Evolutionary conservation across 768 basidiomycete genomes (phyloP).

Genomic region (Boletus tylopilopsis): DNA sequence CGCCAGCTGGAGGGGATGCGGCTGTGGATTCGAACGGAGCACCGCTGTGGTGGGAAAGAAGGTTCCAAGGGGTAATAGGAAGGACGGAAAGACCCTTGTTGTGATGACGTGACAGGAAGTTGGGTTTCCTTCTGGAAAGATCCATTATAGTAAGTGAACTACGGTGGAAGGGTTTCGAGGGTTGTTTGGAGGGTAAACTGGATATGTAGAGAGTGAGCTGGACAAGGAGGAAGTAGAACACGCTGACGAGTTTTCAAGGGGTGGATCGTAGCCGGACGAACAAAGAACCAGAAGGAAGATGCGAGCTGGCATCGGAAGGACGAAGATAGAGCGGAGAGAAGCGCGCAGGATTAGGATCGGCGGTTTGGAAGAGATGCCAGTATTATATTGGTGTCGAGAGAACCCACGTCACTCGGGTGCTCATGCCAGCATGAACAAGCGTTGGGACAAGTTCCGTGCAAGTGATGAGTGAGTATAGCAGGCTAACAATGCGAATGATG

Average conservation of each 20-base stretch:
- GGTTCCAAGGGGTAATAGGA: background rate
- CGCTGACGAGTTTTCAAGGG: background rate
- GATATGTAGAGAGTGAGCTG: background rate
- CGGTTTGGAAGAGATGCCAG: slow-evolving; percentile 3
- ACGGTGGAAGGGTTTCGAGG: slow-evolving; percentile 1
- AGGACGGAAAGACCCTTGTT: slow-evolving; percentile 6
- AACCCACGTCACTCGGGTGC: slow-evolving; percentile 5
- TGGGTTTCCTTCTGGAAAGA: background rate
- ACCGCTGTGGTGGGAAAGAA: slow-evolving; percentile 12
- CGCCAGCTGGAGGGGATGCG: too few relatives aligned
- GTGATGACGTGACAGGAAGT: slow-evolving; percentile 6
- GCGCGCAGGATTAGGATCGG: slow-evolving; percentile 6
- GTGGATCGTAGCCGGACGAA: background rate
- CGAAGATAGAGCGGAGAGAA: slow-evolving; percentile 7
- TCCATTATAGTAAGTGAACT: slow-evolving; percentile 2
- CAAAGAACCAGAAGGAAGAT: background rate
- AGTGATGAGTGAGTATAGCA: background rate
- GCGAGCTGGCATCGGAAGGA: background rate
- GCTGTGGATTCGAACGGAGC: slow-evolving; percentile 2
- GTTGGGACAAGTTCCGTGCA: too few relatives aligned
- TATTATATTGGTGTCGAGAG: background rate
- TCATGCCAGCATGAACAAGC: background rate
- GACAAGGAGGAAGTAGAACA: background rate
- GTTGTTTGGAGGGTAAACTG: background rate
- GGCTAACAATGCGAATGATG: too few relatives aligned